phyloP scores from a whole-genome alignment of 495 filamentous ascomycete genomes.

The Talaromyces borbonicus region DNA sequence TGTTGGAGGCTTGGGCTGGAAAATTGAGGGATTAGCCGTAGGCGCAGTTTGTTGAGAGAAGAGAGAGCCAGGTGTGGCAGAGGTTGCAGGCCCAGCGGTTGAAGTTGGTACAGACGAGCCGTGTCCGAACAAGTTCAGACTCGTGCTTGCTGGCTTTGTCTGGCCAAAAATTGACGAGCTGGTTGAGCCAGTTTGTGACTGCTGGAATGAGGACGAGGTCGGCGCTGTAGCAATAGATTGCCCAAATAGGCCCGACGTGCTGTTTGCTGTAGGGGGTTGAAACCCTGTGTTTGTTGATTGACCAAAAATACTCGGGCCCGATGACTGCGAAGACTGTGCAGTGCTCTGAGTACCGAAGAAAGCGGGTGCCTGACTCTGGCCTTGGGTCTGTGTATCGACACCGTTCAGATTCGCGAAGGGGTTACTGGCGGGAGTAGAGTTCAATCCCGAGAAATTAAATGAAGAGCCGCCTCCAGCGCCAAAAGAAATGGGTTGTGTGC shows the following conservation, averaged over 20 bases:
- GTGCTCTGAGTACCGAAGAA: conserved; percentile 24
- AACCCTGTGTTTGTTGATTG: conserved; percentile 1
- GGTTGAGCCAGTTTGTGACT: conserved; percentile 10
- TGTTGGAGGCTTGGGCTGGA: conserved; percentile 2
- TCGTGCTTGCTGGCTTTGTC: conserved; percentile 9
- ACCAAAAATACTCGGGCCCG: conserved; percentile 18
- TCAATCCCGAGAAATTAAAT: conserved; percentile 28
- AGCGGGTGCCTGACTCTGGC: conserved; percentile 12
- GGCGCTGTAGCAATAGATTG: conserved; percentile 5
- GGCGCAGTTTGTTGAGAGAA: conserved; percentile 7
- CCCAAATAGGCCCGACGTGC: conserved; percentile 14
- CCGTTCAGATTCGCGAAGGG: conserved; percentile 29
- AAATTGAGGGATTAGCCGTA: conserved; percentile 6
- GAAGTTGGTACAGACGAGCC: conserved; percentile 7
- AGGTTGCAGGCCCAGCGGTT: conserved; percentile 11
- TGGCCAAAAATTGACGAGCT: conserved; percentile 18
- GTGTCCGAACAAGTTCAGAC: conserved; percentile 16
- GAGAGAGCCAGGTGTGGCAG: conserved; percentile 2
- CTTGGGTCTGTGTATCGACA: conserved; percentile 12
- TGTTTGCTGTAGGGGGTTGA: conserved; percentile 4
- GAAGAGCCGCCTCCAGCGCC: conserved; percentile 20
- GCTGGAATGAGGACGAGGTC: conserved; percentile 11
- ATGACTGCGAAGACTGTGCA: conserved; percentile 10
- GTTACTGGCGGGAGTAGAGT: conserved; percentile 23
- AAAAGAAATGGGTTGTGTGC: conserved; percentile 30